phyloP scores from a whole-genome alignment of 2,329 filamentous ascomycete species.

The Aspergillus luchuensis region DNA sequence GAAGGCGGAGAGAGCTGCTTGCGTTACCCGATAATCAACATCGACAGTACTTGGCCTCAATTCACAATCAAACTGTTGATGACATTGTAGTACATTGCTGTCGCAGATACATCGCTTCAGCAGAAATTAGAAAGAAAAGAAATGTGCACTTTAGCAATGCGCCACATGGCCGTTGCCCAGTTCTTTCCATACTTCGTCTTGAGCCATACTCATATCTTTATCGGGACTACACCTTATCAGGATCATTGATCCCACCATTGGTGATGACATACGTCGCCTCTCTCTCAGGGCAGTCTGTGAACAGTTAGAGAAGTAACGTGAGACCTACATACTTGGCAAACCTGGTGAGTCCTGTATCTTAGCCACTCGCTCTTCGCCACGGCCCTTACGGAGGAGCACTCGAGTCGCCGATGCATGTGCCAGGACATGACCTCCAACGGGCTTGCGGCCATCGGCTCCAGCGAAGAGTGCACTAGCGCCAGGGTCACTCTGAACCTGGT shows the following conservation, averaged over 20 bases:
- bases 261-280: conserved; percentile 73
- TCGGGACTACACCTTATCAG: conserved; percentile 57
- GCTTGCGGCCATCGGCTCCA: conserved; percentile 68
- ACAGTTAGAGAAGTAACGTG: too few species aligned
- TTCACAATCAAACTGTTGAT: background rate
- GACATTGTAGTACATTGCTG: background rate
- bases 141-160: background rate
- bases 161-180: background rate
- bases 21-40: too few species aligned
- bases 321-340: too few species aligned
- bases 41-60: background rate
- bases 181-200: background rate
- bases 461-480: conserved; percentile 69
- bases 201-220: background rate
- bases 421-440: conserved; percentile 67
- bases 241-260: conserved; percentile 68
- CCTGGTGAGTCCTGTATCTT: conserved; percentile 69
- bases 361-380: conserved; percentile 69
- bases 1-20: conserved; percentile 19
- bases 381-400: conserved; percentile 66
- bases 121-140: background rate
- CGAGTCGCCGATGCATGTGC: conserved; percentile 69
- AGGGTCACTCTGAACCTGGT: conserved; percentile 71
- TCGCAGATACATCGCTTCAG: background rate
- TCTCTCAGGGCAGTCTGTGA: conserved; percentile 67